phyloP scores from a whole-genome alignment of 2,329 filamentous ascomycete genomes.

The Dactylonectria macrodidyma region DNA sequence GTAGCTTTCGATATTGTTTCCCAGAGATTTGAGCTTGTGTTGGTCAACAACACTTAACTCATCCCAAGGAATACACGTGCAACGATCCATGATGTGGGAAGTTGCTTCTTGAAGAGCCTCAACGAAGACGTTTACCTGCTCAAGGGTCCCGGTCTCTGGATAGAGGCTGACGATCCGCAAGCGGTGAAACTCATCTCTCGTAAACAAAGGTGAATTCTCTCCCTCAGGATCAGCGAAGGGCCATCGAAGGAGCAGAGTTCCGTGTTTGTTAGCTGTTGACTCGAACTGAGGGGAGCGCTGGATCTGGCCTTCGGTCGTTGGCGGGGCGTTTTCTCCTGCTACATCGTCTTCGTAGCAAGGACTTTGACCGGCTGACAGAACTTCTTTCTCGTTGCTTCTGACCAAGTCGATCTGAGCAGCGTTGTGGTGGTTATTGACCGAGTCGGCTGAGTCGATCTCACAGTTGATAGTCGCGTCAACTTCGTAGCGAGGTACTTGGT shows the following conservation, averaged over 20 bases:
- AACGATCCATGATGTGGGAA: background rate
- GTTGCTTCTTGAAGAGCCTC: background rate
- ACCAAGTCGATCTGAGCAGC: background rate
- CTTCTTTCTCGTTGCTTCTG: background rate
- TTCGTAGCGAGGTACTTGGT: background rate
- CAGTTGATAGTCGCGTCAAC: background rate
- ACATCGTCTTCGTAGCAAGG: background rate
- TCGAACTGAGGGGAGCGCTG: background rate
- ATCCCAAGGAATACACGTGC: background rate
- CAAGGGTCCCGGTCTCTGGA: too few species aligned
- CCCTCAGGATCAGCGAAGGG: background rate
- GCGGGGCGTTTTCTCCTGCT: background rate
- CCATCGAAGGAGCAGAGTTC: background rate
- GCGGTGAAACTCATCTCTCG: background rate
- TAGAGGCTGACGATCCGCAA: background rate
- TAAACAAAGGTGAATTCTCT: background rate
- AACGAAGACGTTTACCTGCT: rapidly evolving
- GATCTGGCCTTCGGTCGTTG: background rate
- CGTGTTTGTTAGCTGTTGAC: too few species aligned
- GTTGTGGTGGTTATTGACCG: background rate
- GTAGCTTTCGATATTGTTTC: conserved; percentile 8
- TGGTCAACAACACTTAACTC: conserved; percentile 1
- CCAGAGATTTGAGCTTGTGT: conserved; percentile 13
- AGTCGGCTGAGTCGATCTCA: background rate
- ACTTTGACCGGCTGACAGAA: too few species aligned